phyloP scores from a whole-genome alignment of 306 rosid species.

The Adenanthera pavonina region DNA sequence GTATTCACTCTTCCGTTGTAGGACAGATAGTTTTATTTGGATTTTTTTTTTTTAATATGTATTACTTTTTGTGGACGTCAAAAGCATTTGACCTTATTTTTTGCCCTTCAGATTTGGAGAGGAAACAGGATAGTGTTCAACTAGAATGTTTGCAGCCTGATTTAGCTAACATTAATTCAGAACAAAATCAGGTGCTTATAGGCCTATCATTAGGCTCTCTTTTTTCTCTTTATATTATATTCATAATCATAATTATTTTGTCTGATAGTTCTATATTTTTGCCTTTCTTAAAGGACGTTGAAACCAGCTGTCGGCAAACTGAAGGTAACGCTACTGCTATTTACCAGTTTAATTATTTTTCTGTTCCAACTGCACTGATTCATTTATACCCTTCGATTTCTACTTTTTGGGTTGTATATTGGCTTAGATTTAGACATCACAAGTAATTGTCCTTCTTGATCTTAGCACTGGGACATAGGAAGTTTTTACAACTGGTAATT shows the following conservation, averaged over 20 bases:
- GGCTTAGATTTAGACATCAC: background rate
- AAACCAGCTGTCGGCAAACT: constrained; percentile 47
- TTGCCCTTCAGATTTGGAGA: constrained; percentile 58
- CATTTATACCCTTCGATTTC: background rate
- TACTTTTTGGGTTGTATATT: background rate
- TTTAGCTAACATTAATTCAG: constrained; percentile 44
- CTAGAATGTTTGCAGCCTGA: constrained; percentile 48
- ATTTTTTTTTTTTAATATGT: constrained; percentile 16
- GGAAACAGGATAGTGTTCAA: constrained; percentile 47
- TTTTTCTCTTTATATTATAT: background rate
- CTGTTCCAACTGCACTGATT: background rate
- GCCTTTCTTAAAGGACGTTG: constrained; percentile 50
- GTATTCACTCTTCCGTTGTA: constrained; percentile 15
- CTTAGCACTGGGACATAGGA: background rate
- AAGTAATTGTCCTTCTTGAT: background rate
- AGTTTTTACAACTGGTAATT: background rate
- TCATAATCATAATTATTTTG: constrained; percentile 20
- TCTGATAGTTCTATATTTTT: constrained; percentile 28
- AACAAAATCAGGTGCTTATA: constrained; percentile 66
- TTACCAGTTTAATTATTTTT: background rate
- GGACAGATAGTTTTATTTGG: constrained; percentile 22
- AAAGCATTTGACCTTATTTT: constrained; percentile 40
- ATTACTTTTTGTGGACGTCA: constrained; percentile 31
- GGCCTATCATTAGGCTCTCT: background rate
- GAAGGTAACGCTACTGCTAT: constrained; percentile 46